A percentile compares a stretch with the other conserved stretches of the same genome.
Conservation (phyloP, 768 basidiomycete species). For the Agrocybe chaxingu region DNA sequence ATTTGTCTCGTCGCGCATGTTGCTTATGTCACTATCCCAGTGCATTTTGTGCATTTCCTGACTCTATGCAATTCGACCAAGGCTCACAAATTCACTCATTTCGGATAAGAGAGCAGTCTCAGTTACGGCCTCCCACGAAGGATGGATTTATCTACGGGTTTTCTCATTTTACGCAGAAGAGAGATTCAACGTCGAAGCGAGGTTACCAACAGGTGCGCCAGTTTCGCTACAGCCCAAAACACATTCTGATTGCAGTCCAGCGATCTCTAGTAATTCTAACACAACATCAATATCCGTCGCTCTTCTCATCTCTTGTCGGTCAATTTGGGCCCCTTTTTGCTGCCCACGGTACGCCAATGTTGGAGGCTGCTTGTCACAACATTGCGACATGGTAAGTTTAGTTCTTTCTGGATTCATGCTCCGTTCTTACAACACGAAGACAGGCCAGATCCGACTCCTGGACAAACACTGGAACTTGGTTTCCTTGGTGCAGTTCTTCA, state of each 20-base stretch:
- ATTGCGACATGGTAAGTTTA: constrained; percentile 75
- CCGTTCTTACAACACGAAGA: constrained; percentile 36
- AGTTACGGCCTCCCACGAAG: constrained; percentile 29
- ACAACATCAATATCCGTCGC: constrained; percentile 74
- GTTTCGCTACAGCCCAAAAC: not conserved
- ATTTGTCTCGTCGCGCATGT: not conserved
- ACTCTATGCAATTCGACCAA: constrained; percentile 82
- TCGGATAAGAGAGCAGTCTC: constrained; percentile 60
- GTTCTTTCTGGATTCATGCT: not conserved
- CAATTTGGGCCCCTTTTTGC: constrained; percentile 76
- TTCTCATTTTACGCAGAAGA: constrained; percentile 70
- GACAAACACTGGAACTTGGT: constrained; percentile 70
- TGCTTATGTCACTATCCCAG: constrained; percentile 34
- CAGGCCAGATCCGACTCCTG: constrained; percentile 78
- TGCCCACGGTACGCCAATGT: constrained; percentile 70
- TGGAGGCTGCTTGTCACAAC: constrained; percentile 84
- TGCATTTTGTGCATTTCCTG: constrained; percentile 91
- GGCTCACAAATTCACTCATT: constrained; percentile 85
- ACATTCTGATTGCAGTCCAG: constrained; percentile 27
- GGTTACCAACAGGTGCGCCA: constrained; percentile 72
- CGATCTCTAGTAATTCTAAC: constrained; percentile 81
- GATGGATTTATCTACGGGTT: constrained; percentile 80
- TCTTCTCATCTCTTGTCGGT: constrained; percentile 68
- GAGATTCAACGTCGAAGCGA: constrained; percentile 63
- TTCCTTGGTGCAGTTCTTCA: constrained; percentile 77